Evolutionary conservation across 1,284 basidiomycete genomes (phyloP).

Genomic region (Melanopsichium pennsylvanicum): DNA sequence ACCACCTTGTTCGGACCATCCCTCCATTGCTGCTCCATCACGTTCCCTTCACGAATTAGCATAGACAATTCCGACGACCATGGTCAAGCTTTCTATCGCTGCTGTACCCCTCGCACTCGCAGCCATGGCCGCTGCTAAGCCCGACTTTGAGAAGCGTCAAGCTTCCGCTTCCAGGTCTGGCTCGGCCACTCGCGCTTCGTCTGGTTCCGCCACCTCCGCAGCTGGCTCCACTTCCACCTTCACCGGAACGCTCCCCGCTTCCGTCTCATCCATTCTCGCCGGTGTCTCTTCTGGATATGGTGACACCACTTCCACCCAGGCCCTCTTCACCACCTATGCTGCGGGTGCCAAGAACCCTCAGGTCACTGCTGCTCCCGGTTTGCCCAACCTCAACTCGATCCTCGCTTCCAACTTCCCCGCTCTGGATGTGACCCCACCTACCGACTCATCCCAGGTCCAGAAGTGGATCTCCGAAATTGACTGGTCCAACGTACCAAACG

Average conservation of each 20-base stretch:
- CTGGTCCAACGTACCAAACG: slow-evolving; percentile 73
- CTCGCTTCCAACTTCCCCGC: slow-evolving; percentile 72
- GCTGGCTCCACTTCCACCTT: slow-evolving; percentile 46
- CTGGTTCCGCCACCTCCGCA: slow-evolving; percentile 20
- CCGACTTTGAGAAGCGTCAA: slow-evolving; percentile 35
- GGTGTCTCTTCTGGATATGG: slow-evolving; percentile 48
- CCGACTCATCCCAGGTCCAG: slow-evolving; percentile 75
- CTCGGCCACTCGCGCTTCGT: slow-evolving; percentile 14
- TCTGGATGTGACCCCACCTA: slow-evolving; percentile 75
- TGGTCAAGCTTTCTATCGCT: slow-evolving; percentile 40
- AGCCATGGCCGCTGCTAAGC: slow-evolving; percentile 25
- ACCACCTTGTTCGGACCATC: no score
- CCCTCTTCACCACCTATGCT: slow-evolving; percentile 48
- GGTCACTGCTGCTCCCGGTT: slow-evolving; percentile 53
- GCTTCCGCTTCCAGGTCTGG: slow-evolving; percentile 13
- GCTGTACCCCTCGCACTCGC: slow-evolving; percentile 33
- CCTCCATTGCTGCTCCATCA: not conserved
- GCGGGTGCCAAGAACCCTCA: slow-evolving; percentile 54
- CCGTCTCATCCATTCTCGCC: slow-evolving; percentile 39
- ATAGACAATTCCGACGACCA: slow-evolving; percentile 23
- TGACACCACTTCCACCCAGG: slow-evolving; percentile 39
- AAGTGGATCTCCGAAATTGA: slow-evolving; percentile 78
- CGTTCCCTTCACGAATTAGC: not conserved
- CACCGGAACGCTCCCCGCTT: slow-evolving; percentile 51
- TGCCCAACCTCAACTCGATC: slow-evolving; percentile 42